phyloP scores from a whole-genome alignment of 139 green algal genomes.

The Chloropicon primus region DNA sequence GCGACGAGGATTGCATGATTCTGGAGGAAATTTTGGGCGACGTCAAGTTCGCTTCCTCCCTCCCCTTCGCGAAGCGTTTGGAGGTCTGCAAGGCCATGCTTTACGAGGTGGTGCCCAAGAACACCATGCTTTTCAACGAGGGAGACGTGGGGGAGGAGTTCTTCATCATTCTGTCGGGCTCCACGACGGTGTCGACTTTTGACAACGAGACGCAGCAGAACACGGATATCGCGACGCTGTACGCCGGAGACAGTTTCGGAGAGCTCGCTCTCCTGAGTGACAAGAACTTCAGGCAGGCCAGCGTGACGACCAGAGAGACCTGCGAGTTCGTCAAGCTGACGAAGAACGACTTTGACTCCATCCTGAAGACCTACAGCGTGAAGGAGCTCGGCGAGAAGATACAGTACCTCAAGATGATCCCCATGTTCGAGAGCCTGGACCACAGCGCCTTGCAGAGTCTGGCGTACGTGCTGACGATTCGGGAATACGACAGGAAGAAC shows the following conservation, averaged over 20 bases:
- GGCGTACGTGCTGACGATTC: constrained; percentile 7
- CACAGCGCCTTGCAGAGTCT: not conserved
- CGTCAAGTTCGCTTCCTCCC: not conserved
- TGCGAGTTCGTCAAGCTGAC: constrained; percentile 6
- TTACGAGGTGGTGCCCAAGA: not conserved
- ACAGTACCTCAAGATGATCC: not conserved
- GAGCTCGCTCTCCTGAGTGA: constrained; percentile 2
- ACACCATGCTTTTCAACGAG: not conserved
- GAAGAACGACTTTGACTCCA: constrained; percentile 3
- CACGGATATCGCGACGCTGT: not conserved
- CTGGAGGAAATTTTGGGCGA: constrained; percentile 2
- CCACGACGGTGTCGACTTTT: not conserved
- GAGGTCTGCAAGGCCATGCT: constrained; percentile 2
- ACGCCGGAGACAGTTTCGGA: constrained; percentile 1
- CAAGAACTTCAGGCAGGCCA: not conserved
- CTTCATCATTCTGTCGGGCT: constrained; percentile 7
- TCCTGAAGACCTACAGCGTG: not conserved
- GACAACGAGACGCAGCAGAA: not conserved
- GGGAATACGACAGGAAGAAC: not conserved
- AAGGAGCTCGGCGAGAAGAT: constrained; percentile 10
- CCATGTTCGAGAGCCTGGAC: constrained; percentile 1
- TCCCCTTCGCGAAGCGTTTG: not conserved
- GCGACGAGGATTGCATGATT: not conserved
- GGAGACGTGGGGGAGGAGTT: constrained; percentile 2
- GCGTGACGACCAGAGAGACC: not conserved